A percentile compares a stretch with the other conserved stretches of the same genome.
phyloP scores from a whole-genome alignment of 176 grass and related monocot genomes.

The Microstegium vimineum region DNA sequence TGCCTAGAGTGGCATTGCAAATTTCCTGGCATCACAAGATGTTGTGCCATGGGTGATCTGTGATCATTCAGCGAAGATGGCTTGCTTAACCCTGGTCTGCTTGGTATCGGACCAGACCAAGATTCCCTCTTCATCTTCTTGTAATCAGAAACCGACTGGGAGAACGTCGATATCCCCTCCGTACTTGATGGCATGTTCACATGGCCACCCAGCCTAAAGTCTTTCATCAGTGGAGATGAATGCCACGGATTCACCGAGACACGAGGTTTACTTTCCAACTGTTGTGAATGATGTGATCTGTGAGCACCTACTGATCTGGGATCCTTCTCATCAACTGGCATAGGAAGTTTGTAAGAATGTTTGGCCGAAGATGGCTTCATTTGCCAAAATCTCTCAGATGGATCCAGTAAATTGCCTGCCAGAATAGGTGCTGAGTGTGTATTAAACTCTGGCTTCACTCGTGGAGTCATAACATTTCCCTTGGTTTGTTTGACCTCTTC shows the following conservation, averaged over 20 bases:
- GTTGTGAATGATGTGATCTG: constrained; percentile 35
- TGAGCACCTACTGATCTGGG: constrained; percentile 5
- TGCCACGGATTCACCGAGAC: constrained; percentile 35
- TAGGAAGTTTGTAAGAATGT: constrained; percentile 69
- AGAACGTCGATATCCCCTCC: constrained; percentile 3
- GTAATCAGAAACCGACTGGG: constrained; percentile 17
- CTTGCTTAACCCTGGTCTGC: constrained; percentile 43
- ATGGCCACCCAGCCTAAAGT: constrained; percentile 37
- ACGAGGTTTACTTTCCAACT: constrained; percentile 40
- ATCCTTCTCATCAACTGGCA: constrained; percentile 41
- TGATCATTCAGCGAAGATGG: constrained; percentile 34
- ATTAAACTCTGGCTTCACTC: constrained; percentile 29
- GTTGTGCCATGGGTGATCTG: constrained; percentile 27
- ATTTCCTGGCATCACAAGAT: constrained; percentile 28
- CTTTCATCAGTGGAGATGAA: constrained; percentile 41
- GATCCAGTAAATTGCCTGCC: constrained; percentile 33
- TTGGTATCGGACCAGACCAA: constrained; percentile 74
- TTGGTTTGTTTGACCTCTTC: constrained; percentile 43
- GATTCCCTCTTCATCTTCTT: constrained; percentile 55
- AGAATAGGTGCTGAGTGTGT: constrained; percentile 68
- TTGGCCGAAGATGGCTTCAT: constrained; percentile 58
- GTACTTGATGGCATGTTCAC: constrained; percentile 38
- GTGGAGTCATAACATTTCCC: constrained; percentile 24
- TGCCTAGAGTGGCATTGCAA: constrained; percentile 13
- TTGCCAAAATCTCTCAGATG: constrained; percentile 50